phyloP scores from a whole-genome alignment of 306 rosid species.

The Malus asiatica region DNA sequence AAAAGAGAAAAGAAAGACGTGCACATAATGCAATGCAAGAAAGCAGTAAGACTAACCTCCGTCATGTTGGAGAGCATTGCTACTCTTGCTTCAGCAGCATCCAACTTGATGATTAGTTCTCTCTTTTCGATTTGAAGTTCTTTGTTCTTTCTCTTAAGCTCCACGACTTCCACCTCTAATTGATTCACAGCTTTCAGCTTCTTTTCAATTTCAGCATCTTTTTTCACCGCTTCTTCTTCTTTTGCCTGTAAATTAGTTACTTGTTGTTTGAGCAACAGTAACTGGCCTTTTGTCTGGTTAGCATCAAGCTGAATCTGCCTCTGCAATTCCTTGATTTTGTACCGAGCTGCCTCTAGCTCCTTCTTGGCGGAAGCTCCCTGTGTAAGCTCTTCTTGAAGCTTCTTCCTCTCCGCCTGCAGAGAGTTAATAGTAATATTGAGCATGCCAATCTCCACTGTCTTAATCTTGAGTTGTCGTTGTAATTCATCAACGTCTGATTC shows the following conservation, averaged over 20 bases:
- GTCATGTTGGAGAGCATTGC: conserved; percentile 61
- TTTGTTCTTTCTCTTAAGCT: conserved; percentile 75
- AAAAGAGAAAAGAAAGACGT: background rate
- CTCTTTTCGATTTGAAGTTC: conserved; percentile 85
- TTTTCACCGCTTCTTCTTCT: conserved; percentile 69
- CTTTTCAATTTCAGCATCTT: conserved; percentile 66
- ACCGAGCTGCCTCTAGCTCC: conserved; percentile 77
- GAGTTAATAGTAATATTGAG: conserved; percentile 75
- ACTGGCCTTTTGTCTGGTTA: conserved; percentile 78
- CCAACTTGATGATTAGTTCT: conserved; percentile 63
- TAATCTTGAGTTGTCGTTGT: conserved; percentile 68
- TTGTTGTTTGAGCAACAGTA: conserved; percentile 87
- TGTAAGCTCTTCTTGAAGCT: conserved; percentile 65
- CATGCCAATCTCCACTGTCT: conserved; percentile 64
- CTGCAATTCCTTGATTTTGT: conserved; percentile 83
- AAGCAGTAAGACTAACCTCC: conserved; percentile 48
- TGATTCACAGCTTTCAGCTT: conserved; percentile 66
- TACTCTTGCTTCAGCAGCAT: conserved; percentile 57
- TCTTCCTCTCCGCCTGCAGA: conserved; percentile 80
- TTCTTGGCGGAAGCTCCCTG: conserved; percentile 50
- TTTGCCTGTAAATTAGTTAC: conserved; percentile 69
- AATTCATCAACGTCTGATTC: conserved; percentile 62
- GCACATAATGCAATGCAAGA: conserved; percentile 3
- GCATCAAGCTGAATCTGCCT: conserved; percentile 87
- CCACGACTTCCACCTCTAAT: conserved; percentile 63